Evolutionary conservation across 1,139 yeast genomes (phyloP).

Genomic region (Groenewaldozyma auringiensis): DNA sequence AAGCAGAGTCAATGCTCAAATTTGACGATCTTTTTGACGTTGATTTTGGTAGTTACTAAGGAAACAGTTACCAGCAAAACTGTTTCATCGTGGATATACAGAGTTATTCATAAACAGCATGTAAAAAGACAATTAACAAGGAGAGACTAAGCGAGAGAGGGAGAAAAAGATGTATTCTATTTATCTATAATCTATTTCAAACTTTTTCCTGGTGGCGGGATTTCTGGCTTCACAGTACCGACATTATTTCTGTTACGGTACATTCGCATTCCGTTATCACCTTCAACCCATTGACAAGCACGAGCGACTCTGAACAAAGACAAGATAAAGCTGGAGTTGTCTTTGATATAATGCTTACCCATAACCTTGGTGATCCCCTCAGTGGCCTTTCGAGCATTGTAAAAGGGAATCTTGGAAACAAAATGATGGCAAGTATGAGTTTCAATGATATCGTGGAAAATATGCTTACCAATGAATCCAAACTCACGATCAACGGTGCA

Average conservation of each 20-base stretch:
- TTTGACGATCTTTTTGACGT: constrained; percentile 19
- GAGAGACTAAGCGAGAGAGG: too few relatives aligned
- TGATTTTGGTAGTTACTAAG: neutral
- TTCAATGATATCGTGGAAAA: constrained; percentile 84
- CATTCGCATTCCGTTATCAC: constrained; percentile 70
- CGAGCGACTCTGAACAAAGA: constrained; percentile 66
- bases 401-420: constrained; percentile 78
- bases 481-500: constrained; percentile 80
- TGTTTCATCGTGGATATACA: too few relatives aligned
- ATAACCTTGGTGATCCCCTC: constrained; percentile 71
- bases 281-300: constrained; percentile 77
- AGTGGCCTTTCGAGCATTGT: constrained; percentile 75
- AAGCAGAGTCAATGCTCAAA: constrained; percentile 32
- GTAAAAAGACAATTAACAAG: too few relatives aligned
- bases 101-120: too few relatives aligned
- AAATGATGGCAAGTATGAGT: constrained; percentile 86
- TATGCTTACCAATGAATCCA: constrained; percentile 71
- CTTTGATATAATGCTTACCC: constrained; percentile 68
- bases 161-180: neutral
- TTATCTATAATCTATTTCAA: constrained; percentile 8
- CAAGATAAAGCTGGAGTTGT: constrained; percentile 64
- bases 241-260: constrained; percentile 60
- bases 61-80: too few relatives aligned
- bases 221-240: constrained; percentile 31
- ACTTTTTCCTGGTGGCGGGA: constrained; percentile 11